These are phyloP conservation scores for Ustilago loliicola DNA, from an alignment of 1,284 basidiomycete species.

Conservation along the genomic window DNA sequence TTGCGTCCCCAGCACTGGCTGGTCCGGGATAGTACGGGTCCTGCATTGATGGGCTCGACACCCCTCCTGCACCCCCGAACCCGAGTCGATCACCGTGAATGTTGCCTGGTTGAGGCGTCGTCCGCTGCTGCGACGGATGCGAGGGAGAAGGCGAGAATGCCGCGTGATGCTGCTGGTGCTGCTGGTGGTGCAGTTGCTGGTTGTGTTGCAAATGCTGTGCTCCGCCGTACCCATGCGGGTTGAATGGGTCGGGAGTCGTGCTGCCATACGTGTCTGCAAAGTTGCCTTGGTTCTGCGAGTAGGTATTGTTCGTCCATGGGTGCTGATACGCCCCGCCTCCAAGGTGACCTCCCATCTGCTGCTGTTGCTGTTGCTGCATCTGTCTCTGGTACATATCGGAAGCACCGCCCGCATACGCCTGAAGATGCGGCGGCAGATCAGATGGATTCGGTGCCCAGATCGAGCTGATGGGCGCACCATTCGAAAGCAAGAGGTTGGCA, in stretches of 20 bases:
- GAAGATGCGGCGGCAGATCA: conserved; percentile 28
- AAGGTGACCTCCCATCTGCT: conserved; percentile 1
- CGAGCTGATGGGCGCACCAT: conserved; percentile 47
- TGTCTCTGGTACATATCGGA: conserved; percentile 22
- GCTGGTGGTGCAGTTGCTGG: conserved; percentile 6
- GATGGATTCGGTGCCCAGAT: conserved; percentile 47
- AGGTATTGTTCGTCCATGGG: conserved; percentile 18
- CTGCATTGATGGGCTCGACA: conserved; percentile 4
- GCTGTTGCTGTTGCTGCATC: conserved; percentile 23
- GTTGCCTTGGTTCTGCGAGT: conserved; percentile 20
- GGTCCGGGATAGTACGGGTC: conserved; percentile 35
- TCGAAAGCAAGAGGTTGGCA: conserved; percentile 29
- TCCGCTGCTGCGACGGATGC: conserved; percentile 11
- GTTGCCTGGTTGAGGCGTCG: conserved; percentile 32
- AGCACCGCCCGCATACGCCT: conserved; percentile 14
- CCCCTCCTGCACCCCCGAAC: conserved; percentile 2
- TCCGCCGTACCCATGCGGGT: conserved; percentile 36
- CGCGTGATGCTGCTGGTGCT: conserved; percentile 8
- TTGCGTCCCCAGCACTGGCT: background rate
- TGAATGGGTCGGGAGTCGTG: conserved; percentile 44
- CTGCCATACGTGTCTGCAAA: conserved; percentile 29
- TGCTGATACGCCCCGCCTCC: conserved; percentile 8
- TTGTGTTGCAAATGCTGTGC: conserved; percentile 24
- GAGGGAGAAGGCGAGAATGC: background rate
- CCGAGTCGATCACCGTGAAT: conserved; percentile 14